Conservation (phyloP, 2,329 filamentous ascomycete species). For the Dactylella cylindrospora region DNA sequence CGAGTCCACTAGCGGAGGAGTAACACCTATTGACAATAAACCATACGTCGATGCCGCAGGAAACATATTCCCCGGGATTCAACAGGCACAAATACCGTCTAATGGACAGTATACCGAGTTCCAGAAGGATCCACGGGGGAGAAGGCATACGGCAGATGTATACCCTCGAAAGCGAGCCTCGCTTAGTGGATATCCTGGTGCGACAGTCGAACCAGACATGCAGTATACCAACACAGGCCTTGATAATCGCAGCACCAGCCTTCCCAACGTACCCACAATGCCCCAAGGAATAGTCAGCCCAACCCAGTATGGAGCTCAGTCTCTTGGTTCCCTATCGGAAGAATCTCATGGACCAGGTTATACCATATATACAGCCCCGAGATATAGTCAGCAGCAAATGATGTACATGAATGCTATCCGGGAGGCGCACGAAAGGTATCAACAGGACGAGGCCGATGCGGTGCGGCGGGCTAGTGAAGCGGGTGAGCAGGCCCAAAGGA, state of each 20-base stretch:
- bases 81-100: neutral
- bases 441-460: conserved; percentile 25
- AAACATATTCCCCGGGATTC: conserved; percentile 12
- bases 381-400: conserved; percentile 24
- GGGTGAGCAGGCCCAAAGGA: conserved; percentile 22
- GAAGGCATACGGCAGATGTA: conserved; percentile 21
- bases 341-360: conserved; percentile 17
- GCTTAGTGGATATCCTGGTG: conserved; percentile 15
- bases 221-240: conserved; percentile 8
- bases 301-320: conserved; percentile 8
- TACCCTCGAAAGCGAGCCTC: conserved; percentile 27
- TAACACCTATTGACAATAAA: neutral
- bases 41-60: conserved; percentile 21
- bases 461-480: conserved; percentile 28
- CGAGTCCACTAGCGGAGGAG: conserved; percentile 3
- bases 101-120: conserved; percentile 23
- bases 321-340: conserved; percentile 8
- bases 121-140: conserved; percentile 10
- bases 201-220: conserved; percentile 23
- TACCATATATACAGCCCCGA: conserved; percentile 19
- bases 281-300: neutral
- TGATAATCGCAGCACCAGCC: conserved; percentile 22
- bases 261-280: conserved; percentile 24
- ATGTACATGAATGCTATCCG: conserved; percentile 33
- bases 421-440: conserved; percentile 25